Evolutionary conservation across 164 flowering plant genomes (phyloP).

Genomic region (Annona squamosa): DNA sequence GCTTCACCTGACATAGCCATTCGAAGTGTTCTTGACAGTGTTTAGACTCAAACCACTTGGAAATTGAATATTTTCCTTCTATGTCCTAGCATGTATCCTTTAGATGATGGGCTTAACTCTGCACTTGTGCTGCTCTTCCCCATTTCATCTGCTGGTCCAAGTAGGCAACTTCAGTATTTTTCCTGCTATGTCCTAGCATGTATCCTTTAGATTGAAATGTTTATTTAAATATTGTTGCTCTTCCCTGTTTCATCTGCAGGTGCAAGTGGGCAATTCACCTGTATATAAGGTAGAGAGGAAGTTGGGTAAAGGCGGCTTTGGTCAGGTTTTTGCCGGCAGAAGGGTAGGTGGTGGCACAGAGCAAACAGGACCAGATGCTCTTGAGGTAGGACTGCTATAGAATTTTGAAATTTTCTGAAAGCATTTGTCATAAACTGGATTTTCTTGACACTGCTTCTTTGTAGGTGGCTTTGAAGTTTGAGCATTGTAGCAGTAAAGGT

Average conservation of each 20-base stretch:
- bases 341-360: slow-evolving; percentile 66
- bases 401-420: neutral
- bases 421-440: neutral
- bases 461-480: slow-evolving; percentile 87
- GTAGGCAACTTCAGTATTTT: too few species aligned
- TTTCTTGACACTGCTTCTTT: neutral
- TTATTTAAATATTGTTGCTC: neutral
- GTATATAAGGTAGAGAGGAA: slow-evolving; percentile 67
- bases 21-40: neutral
- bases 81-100: too few species aligned
- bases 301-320: slow-evolving; percentile 95
- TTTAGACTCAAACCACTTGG: neutral
- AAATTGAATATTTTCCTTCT: neutral
- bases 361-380: slow-evolving; percentile 70
- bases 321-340: slow-evolving; percentile 89
- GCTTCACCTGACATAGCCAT: neutral
- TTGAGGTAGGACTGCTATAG: slow-evolving; percentile 44
- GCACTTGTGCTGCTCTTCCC: too few species aligned
- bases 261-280: slow-evolving; percentile 83
- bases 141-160: too few species aligned
- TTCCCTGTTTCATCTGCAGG: slow-evolving; percentile 33
- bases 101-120: too few species aligned
- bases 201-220: neutral
- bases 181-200: too few species aligned
- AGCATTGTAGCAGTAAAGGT: slow-evolving; percentile 86